Percentiles rank a stretch among this genome's conserved stretches.
Conservation (phyloP, 225 moss, liverwort and hornwort species). For the Polytrichum formosum region DNA sequence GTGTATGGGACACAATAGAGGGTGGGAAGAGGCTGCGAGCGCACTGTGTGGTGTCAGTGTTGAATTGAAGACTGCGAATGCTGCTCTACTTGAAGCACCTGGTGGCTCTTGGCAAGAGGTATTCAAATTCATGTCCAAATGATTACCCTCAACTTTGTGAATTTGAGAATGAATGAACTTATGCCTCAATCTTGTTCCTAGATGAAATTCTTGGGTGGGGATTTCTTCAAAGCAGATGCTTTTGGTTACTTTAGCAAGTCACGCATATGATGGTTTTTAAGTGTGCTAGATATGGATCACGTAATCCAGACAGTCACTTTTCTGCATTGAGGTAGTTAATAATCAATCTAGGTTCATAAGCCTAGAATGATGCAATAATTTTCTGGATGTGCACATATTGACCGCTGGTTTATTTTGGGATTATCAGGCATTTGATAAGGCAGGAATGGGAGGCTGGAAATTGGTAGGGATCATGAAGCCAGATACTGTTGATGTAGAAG, state of each 20-base stretch:
- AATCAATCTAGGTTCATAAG: too few species aligned
- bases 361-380: too few species aligned
- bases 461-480: conserved; percentile 84
- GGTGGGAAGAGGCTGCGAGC: conserved; percentile 99
- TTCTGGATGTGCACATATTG: neutral
- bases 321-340: too few species aligned
- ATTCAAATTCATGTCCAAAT: conserved; percentile 9
- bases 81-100: conserved; percentile 85
- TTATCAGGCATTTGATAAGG: conserved; percentile 76
- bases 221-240: too few species aligned
- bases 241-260: too few species aligned
- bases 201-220: too few species aligned
- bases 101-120: conserved; percentile 95
- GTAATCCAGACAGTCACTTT: too few species aligned
- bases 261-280: too few species aligned
- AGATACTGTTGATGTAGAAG: conserved; percentile 68
- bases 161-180: neutral
- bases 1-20: conserved; percentile 99
- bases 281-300: too few species aligned
- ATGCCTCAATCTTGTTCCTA: too few species aligned
- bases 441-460: conserved; percentile 96
- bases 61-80: conserved; percentile 94
- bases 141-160: conserved; percentile 3
- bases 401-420: conserved; percentile 12
- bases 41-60: conserved; percentile 71